phyloP scores from a whole-genome alignment of 1,284 basidiomycete genomes.

The Austroboletus novae-zelandiae region DNA sequence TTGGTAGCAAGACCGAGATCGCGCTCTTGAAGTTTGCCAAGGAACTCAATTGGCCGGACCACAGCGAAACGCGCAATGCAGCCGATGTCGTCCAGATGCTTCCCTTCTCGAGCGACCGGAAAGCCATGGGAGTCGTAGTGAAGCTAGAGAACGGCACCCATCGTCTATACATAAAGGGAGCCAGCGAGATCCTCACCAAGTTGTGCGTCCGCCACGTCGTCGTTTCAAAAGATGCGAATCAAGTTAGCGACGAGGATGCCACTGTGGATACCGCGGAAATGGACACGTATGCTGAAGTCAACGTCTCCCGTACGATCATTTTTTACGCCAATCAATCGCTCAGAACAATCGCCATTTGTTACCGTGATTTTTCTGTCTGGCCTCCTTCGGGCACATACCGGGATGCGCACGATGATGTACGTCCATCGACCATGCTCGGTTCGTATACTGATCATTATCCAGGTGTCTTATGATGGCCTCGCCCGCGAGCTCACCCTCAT shows the following conservation, averaged over 20 bases:
- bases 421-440: constrained; percentile 5
- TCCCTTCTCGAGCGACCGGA: constrained; percentile 93
- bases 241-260: constrained; percentile 25
- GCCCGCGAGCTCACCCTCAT: constrained; percentile 80
- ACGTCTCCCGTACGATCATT: constrained; percentile 88
- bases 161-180: constrained; percentile 89
- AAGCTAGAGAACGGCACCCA: constrained; percentile 55
- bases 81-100: constrained; percentile 85
- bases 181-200: constrained; percentile 88
- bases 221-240: constrained; percentile 44
- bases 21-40: constrained; percentile 91
- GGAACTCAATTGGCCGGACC: constrained; percentile 80
- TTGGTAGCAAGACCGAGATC: constrained; percentile 97
- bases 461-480: constrained; percentile 74
- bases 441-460: constrained; percentile 6
- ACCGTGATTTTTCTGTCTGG: constrained; percentile 86
- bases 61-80: constrained; percentile 64
- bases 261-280: constrained; percentile 61
- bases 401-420: constrained; percentile 55
- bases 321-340: constrained; percentile 97
- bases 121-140: constrained; percentile 95
- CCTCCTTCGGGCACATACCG: constrained; percentile 59
- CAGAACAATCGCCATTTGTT: constrained; percentile 91
- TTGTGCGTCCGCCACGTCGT: constrained; percentile 73
- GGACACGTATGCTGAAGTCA: constrained; percentile 65